phyloP scores from a whole-genome alignment of 805 yeast genomes.

The Wickerhamomyces subpelliculosus region DNA sequence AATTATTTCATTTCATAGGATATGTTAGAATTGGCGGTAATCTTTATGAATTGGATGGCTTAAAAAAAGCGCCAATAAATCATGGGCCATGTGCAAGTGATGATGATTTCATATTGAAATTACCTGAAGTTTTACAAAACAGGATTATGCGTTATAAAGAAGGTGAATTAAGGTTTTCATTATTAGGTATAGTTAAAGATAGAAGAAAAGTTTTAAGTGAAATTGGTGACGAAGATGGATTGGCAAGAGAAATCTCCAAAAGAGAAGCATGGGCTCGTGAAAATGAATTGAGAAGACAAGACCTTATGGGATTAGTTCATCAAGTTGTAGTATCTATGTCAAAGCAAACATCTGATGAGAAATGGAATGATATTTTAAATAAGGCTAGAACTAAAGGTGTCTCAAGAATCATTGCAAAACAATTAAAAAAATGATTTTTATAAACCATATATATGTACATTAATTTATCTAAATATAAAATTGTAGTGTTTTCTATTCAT shows the following conservation, averaged over 20 bases:
- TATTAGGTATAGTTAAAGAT: constrained; percentile 47
- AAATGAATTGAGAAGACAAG: constrained; percentile 46
- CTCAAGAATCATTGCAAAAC: neutral
- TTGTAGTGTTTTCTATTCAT: neutral
- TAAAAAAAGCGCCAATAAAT: constrained; percentile 46
- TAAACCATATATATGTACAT: neutral
- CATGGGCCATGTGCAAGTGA: constrained; percentile 38
- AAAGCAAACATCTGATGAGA: constrained; percentile 26
- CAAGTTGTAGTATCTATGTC: constrained; percentile 38
- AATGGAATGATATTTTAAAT: constrained; percentile 27
- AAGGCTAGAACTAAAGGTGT: constrained; percentile 20
- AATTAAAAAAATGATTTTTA: neutral
- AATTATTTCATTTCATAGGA: constrained; percentile 55
- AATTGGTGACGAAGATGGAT: constrained; percentile 33
- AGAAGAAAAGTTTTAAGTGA: constrained; percentile 31
- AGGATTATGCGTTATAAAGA: constrained; percentile 39
- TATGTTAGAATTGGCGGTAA: constrained; percentile 36
- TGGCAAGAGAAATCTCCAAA: constrained; percentile 36
- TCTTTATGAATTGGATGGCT: constrained; percentile 58
- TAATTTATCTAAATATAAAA: neutral
- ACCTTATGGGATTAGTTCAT: constrained; percentile 44
- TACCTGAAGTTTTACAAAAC: constrained; percentile 37
- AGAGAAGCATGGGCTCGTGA: constrained; percentile 48
- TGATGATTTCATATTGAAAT: constrained; percentile 34
- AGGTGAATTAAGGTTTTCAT: constrained; percentile 49